phyloP scores from a whole-genome alignment of 2,329 filamentous ascomycete species.

The Cladosporium sphaerospermum region DNA sequence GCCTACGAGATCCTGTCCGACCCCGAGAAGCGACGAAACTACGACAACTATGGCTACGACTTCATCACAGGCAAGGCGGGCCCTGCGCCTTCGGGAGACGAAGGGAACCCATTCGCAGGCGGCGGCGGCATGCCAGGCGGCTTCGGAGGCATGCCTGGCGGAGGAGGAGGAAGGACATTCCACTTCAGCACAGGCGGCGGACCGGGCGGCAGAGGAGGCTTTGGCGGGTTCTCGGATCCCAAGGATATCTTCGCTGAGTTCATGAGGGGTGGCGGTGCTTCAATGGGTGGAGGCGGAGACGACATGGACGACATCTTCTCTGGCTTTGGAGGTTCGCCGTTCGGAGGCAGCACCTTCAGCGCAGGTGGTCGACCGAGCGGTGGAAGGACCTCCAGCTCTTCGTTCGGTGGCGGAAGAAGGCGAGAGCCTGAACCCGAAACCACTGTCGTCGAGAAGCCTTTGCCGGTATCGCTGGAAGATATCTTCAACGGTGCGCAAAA shows the following conservation, averaged over 20 bases:
- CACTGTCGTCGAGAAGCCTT: slow-evolving; percentile 78
- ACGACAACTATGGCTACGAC: slow-evolving; percentile 91
- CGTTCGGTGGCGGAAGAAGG: slow-evolving; percentile 25
- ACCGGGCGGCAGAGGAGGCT: slow-evolving; percentile 55
- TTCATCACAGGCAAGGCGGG: slow-evolving; percentile 53
- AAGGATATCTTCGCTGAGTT: slow-evolving; percentile 84
- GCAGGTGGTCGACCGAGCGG: slow-evolving; percentile 24
- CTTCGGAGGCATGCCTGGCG: slow-evolving; percentile 51
- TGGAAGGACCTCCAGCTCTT: slow-evolving; percentile 8
- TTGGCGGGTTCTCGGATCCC: slow-evolving; percentile 69
- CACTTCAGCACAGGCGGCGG: slow-evolving; percentile 53
- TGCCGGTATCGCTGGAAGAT: slow-evolving; percentile 81
- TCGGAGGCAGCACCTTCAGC: slow-evolving; percentile 17
- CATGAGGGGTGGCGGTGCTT: slow-evolving; percentile 47
- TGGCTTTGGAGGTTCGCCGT: slow-evolving; percentile 26
- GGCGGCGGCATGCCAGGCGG: slow-evolving; percentile 25
- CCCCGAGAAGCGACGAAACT: slow-evolving; percentile 90
- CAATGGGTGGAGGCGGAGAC: slow-evolving; percentile 35
- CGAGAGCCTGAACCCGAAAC: slow-evolving; percentile 68
- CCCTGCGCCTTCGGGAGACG: slow-evolving; percentile 54
- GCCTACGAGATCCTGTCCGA: slow-evolving; percentile 98
- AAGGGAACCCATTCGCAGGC: slow-evolving; percentile 33
- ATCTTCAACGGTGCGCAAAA: slow-evolving; percentile 81
- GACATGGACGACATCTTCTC: slow-evolving; percentile 12
- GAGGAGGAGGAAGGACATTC: slow-evolving; percentile 51